phyloP scores from a whole-genome alignment of 2,329 filamentous ascomycete genomes.

The Pseudogymnoascus sp. region DNA sequence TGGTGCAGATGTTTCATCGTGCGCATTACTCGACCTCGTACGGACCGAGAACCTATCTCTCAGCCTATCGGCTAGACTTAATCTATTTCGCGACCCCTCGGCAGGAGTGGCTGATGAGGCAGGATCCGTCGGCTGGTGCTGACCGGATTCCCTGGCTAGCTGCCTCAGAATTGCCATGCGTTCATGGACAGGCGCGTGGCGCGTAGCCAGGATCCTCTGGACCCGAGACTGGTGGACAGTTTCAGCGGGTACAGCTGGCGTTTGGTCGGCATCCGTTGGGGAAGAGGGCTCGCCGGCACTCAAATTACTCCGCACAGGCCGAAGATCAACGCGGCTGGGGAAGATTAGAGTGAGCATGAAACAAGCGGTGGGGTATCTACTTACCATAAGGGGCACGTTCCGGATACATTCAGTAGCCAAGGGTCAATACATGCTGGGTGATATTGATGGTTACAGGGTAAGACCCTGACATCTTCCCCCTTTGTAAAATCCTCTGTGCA shows the following conservation, averaged over 20 bases:
- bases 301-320: conserved; percentile 20
- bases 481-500: conserved; percentile 63
- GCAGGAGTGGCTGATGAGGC: background rate
- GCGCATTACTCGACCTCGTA: background rate
- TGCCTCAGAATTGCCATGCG: conserved; percentile 53
- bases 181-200: conserved; percentile 54
- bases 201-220: conserved; percentile 33
- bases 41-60: background rate
- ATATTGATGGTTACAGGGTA: conserved; percentile 62
- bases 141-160: conserved; percentile 33
- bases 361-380: conserved; percentile 25
- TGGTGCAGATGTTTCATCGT: background rate
- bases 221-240: background rate
- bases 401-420: conserved; percentile 63
- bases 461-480: conserved; percentile 59
- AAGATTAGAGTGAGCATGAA: conserved; percentile 5
- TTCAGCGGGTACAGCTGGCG: background rate
- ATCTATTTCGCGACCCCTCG: background rate
- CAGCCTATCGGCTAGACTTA: background rate
- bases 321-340: conserved; percentile 32
- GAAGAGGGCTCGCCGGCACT: background rate
- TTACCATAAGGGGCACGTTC: conserved; percentile 63
- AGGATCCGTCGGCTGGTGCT: background rate
- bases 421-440: conserved; percentile 63
- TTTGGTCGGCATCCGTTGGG: background rate